A percentile compares a stretch with the other conserved stretches of the same genome.
phyloP scores from a whole-genome alignment of 2,329 filamentous ascomycete species.

The Ophiostoma ulmi region DNA sequence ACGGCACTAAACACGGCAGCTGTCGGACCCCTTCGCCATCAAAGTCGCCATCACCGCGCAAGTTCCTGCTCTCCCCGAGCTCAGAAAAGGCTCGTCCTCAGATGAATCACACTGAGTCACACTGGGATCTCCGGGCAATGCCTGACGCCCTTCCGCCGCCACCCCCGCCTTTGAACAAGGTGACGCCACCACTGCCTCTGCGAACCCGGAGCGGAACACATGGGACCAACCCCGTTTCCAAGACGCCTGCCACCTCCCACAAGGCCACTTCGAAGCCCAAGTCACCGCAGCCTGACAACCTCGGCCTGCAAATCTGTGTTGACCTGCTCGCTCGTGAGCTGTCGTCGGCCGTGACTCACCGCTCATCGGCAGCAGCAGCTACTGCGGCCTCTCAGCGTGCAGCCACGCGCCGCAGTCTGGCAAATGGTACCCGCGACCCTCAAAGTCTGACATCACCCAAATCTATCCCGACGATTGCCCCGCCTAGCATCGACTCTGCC shows the following conservation, averaged over 20 bases:
- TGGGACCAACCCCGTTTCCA: background rate
- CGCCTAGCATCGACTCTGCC: slow-evolving; percentile 29
- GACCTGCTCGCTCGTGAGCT: slow-evolving; percentile 49
- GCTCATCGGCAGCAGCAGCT: slow-evolving; percentile 16
- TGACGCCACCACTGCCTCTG: slow-evolving; percentile 17
- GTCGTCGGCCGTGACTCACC: slow-evolving; percentile 37
- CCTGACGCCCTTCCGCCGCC: background rate
- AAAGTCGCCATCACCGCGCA: slow-evolving; percentile 1
- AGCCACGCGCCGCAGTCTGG: slow-evolving; percentile 14
- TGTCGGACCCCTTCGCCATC: background rate
- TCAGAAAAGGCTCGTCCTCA: background rate
- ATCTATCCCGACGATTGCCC: slow-evolving; percentile 24
- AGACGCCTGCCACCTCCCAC: background rate
- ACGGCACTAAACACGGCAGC: slow-evolving; percentile 19
- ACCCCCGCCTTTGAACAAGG: background rate
- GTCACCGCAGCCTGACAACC: slow-evolving; percentile 33
- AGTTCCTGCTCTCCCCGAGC: slow-evolving; percentile 14
- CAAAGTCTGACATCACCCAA: background rate
- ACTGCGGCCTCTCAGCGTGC: slow-evolving; percentile 17
- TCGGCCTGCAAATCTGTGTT: slow-evolving; percentile 47
- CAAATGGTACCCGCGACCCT: background rate
- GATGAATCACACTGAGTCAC: background rate
- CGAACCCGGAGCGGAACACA: slow-evolving; percentile 18
- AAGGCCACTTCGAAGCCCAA: background rate
- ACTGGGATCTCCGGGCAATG: slow-evolving; percentile 10